Conservation (phyloP, 2,329 filamentous ascomycete species). For the Ambrosiella beaveri region DNA sequence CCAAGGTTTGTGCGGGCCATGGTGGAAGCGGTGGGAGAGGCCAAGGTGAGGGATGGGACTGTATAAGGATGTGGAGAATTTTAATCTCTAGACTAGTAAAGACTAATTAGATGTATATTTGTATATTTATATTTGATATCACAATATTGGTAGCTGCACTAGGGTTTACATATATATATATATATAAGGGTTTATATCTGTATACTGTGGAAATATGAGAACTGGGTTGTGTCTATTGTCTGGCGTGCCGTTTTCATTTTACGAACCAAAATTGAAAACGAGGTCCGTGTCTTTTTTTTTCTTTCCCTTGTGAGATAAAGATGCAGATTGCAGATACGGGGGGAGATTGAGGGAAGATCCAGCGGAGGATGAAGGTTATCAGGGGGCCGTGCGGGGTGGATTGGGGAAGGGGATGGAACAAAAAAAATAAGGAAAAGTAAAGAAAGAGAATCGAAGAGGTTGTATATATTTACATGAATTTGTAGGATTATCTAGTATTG, state of each 20-base stretch:
- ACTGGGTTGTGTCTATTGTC: too few species aligned
- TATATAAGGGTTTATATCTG: too few species aligned
- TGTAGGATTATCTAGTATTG: too few species aligned
- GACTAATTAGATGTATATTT: background rate
- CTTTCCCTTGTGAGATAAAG: too few species aligned
- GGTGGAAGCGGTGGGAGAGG: conserved; percentile 12
- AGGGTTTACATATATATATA: too few species aligned
- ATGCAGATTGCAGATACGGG: too few species aligned
- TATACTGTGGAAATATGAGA: too few species aligned
- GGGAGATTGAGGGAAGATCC: background rate
- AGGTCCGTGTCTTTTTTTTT: background rate
- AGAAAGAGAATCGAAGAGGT: too few species aligned
- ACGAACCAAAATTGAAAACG: background rate
- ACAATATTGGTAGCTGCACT: too few species aligned
- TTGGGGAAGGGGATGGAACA: background rate
- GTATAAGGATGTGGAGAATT: background rate
- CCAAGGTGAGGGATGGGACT: conserved; percentile 4
- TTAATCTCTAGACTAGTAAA: background rate
- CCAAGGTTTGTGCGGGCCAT: conserved; percentile 15
- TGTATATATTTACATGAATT: too few species aligned
- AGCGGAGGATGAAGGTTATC: background rate
- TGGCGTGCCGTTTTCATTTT: background rate
- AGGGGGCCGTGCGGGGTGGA: background rate
- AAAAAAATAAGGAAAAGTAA: background rate
- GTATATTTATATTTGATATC: background rate